These are phyloP conservation scores for Ceratocystiopsis minuta DNA, from an alignment of 2,329 filamentous ascomycete genomes.

Conservation along the genomic window DNA sequence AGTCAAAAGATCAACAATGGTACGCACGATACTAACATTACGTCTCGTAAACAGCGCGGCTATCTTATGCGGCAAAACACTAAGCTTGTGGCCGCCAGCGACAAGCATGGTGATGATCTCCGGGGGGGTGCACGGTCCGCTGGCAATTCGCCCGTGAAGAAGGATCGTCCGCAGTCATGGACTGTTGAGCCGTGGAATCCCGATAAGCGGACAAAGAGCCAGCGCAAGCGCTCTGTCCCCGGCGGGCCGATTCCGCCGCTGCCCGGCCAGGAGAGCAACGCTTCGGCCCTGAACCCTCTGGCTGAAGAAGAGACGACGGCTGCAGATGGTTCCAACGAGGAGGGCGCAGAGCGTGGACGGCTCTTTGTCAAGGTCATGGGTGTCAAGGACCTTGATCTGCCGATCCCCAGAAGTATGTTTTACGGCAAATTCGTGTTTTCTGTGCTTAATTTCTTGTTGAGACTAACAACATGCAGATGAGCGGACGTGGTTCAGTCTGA, in stretches of 20 bases:
- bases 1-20: conserved; percentile 6
- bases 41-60: conserved; percentile 60
- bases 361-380: conserved; percentile 98
- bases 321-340: conserved; percentile 40
- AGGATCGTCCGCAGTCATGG: conserved; percentile 75
- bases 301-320: conserved; percentile 47
- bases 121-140: conserved; percentile 36
- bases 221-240: conserved; percentile 37
- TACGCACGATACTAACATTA: conserved; percentile 41
- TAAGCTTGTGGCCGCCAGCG: conserved; percentile 85
- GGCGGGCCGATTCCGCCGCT: conserved; percentile 60
- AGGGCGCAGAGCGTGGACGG: conserved; percentile 71
- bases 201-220: conserved; percentile 47
- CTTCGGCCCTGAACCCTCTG: conserved; percentile 44
- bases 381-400: conserved; percentile 86
- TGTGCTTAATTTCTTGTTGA: background rate
- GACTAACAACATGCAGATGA: conserved; percentile 39
- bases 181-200: conserved; percentile 95
- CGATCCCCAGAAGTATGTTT: conserved; percentile 67
- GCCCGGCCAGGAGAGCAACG: conserved; percentile 74
- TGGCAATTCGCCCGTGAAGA: conserved; percentile 53
- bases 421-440: conserved; percentile 37
- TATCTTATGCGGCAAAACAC: conserved; percentile 98
- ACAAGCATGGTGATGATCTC: conserved; percentile 43
- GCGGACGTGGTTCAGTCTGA: conserved; percentile 84